phyloP scores from a whole-genome alignment of 1,284 basidiomycete genomes.

The Trichosporon sp. region DNA sequence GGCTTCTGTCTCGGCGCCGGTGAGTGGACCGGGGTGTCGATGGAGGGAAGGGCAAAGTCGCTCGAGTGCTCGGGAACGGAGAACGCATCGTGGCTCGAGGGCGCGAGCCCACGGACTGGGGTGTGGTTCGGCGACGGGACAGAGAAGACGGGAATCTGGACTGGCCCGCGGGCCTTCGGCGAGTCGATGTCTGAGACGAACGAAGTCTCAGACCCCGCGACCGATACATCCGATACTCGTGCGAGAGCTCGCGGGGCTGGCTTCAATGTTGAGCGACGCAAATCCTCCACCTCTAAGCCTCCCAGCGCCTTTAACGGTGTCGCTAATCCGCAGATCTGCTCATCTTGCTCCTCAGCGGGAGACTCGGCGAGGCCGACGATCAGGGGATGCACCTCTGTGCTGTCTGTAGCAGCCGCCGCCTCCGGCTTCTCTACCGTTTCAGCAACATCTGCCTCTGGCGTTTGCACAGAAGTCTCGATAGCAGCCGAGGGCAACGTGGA shows the following conservation, averaged over 20 bases:
- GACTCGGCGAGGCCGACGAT: neutral
- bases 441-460: neutral
- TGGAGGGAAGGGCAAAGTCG: conserved; percentile 9
- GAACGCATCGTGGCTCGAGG: neutral
- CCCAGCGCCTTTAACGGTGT: neutral
- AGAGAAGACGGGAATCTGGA: conserved; percentile 41
- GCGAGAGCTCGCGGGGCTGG: neutral
- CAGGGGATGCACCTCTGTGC: too few relatives aligned
- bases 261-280: neutral
- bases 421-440: neutral
- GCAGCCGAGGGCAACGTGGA: neutral
- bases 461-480: neutral
- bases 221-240: neutral
- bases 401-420: too few relatives aligned
- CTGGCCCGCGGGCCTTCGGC: conserved; percentile 43
- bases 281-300: neutral
- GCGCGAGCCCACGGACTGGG: conserved; percentile 18
- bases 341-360: neutral
- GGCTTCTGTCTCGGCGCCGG: neutral
- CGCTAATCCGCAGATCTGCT: neutral
- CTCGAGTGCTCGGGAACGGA: neutral
- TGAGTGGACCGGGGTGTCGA: conserved; percentile 20
- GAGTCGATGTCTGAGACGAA: conserved; percentile 38
- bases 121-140: conserved; percentile 14
- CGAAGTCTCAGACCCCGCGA: conserved; percentile 19